Conservation (phyloP, 345 rosid species). For the Cardamine resedifolia region DNA sequence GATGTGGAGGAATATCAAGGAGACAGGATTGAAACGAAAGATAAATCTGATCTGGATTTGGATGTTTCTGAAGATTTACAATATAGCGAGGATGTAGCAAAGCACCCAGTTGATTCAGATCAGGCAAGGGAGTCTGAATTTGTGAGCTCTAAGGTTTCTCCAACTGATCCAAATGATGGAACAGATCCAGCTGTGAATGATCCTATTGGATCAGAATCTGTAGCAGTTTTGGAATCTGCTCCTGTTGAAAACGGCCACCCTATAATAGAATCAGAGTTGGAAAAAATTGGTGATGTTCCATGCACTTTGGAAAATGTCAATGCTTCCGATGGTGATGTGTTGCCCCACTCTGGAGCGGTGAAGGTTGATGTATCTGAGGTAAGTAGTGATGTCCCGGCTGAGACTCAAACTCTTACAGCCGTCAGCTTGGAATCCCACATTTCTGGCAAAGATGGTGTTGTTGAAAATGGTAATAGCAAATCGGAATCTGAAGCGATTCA, state of each 20-base stretch:
- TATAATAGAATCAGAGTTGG: constrained; percentile 19
- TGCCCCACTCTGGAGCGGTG: constrained; percentile 22
- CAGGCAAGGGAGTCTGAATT: constrained; percentile 22
- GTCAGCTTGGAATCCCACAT: constrained; percentile 22
- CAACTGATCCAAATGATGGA: constrained; percentile 12
- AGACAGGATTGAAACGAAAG: neutral
- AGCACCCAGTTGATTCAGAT: constrained; percentile 22
- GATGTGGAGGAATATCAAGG: constrained; percentile 30
- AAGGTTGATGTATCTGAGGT: constrained; percentile 25
- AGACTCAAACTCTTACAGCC: constrained; percentile 13
- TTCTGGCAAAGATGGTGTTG: constrained; percentile 17
- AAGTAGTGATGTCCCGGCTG: constrained; percentile 13
- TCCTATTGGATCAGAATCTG: constrained; percentile 22
- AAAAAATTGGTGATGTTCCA: constrained; percentile 15
- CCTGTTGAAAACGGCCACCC: constrained; percentile 28
- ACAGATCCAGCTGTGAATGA: constrained; percentile 28
- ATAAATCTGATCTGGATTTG: constrained; percentile 22
- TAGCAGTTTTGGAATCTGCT: constrained; percentile 25
- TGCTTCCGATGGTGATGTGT: constrained; percentile 22
- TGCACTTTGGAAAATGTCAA: constrained; percentile 23
- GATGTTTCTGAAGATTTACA: constrained; percentile 28
- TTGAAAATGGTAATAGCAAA: constrained; percentile 26
- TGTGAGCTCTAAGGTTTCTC: constrained; percentile 25
- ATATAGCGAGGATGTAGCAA: constrained; percentile 14
- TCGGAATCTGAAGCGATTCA: constrained; percentile 25